These are phyloP conservation scores for Trichoderma afroharzianum DNA, from an alignment of 2,329 filamentous ascomycete genomes.

Conservation along the genomic window DNA sequence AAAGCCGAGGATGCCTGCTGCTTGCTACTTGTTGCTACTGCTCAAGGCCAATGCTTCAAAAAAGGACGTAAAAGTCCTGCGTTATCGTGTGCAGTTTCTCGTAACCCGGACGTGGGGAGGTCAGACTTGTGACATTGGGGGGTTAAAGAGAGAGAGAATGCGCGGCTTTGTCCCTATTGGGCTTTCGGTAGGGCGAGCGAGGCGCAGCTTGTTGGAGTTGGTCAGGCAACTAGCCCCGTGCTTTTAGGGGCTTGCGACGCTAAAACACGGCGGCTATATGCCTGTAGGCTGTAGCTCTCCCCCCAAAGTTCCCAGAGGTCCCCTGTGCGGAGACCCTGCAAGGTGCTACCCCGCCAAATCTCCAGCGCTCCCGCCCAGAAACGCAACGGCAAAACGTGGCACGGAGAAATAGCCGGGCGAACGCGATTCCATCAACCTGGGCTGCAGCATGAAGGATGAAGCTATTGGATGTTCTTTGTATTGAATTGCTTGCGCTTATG, in stretches of 20 bases:
- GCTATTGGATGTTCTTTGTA: background rate
- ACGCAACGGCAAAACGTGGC: constrained; percentile 13
- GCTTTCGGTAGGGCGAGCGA: constrained; percentile 2
- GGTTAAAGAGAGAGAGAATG: constrained; percentile 1
- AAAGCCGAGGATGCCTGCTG: background rate
- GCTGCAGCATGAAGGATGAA: background rate
- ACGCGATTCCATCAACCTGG: background rate
- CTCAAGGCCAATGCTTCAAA: background rate
- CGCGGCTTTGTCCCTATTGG: constrained; percentile 17
- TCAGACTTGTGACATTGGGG: background rate
- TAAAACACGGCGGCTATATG: background rate
- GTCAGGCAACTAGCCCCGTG: constrained; percentile 6
- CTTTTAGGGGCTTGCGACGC: background rate
- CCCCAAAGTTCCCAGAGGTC: background rate
- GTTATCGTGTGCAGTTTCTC: background rate
- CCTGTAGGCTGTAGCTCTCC: background rate
- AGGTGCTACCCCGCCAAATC: constrained; percentile 13
- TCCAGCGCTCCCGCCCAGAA: constrained; percentile 14
- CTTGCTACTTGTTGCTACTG: background rate
- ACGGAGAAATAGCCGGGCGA: background rate
- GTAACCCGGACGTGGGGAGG: constrained; percentile 9
- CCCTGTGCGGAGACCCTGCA: background rate
- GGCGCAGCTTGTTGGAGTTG: constrained; percentile 15
- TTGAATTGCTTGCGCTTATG: background rate
- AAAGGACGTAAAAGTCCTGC: background rate